Percentiles rank a stretch among this genome's conserved stretches.
phyloP scores from a whole-genome alignment of 2,329 filamentous ascomycete genomes.

The Talaromyces rugulosus region DNA sequence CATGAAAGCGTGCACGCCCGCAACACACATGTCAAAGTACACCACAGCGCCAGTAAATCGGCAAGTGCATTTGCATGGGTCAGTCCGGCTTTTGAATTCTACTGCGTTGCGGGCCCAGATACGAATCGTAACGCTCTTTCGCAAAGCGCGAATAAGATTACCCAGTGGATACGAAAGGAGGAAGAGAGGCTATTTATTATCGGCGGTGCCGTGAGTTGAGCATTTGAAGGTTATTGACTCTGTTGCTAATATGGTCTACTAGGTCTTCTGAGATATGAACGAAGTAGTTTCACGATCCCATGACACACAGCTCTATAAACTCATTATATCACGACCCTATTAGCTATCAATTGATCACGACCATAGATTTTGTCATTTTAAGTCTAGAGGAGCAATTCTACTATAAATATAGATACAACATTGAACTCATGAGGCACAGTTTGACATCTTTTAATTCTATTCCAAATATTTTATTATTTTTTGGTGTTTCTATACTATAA shows the following conservation, averaged over 20 bases:
- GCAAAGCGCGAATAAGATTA: constrained; percentile 80
- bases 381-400: neutral
- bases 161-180: constrained; percentile 87
- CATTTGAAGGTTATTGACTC: neutral
- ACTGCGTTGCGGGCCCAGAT: constrained; percentile 81
- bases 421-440: neutral
- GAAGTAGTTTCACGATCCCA: neutral
- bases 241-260: neutral
- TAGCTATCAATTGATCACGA: neutral
- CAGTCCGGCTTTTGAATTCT: constrained; percentile 88
- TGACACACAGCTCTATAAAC: neutral
- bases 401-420: neutral
- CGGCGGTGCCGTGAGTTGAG: constrained; percentile 71
- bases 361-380: neutral
- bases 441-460: neutral
- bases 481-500: constrained; percentile 36
- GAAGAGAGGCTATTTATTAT: constrained; percentile 96
- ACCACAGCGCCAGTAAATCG: constrained; percentile 72
- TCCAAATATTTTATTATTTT: neutral
- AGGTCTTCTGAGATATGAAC: neutral
- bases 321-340: neutral
- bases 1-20: constrained; percentile 83
- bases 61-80: constrained; percentile 83
- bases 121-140: constrained; percentile 63
- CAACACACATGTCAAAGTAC: constrained; percentile 77